Evolutionary conservation across 345 rosid species (phyloP).

Genomic region (Toxicodendron radicans): DNA sequence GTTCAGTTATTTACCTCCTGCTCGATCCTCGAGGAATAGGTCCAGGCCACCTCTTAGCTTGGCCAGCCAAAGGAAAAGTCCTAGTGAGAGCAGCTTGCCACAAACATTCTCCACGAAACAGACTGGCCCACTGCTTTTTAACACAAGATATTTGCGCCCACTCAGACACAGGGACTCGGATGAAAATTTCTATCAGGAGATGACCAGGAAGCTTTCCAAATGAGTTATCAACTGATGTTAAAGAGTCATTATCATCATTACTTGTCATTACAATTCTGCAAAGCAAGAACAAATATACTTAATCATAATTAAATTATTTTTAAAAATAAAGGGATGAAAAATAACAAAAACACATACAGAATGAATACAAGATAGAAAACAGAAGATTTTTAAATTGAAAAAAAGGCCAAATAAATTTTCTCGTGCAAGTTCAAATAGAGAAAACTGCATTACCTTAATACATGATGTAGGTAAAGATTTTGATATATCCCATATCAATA

Average conservation of each 20-base stretch:
- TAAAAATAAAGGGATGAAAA: background rate
- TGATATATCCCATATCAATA: background rate
- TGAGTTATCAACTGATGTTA: constrained; percentile 33
- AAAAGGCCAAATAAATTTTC: background rate
- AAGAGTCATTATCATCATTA: constrained; percentile 23
- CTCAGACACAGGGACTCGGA: constrained; percentile 59
- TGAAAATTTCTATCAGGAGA: constrained; percentile 73
- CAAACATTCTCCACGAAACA: constrained; percentile 71
- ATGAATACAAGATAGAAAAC: background rate
- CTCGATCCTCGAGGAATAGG: constrained; percentile 74
- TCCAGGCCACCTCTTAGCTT: constrained; percentile 74
- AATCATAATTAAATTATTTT: background rate
- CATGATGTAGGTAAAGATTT: background rate
- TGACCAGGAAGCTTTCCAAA: constrained; percentile 75
- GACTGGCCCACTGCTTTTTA: constrained; percentile 68
- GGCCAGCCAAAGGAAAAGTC: constrained; percentile 51
- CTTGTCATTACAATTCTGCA: constrained; percentile 59
- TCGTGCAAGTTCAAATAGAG: background rate
- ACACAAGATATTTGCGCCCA: constrained; percentile 70
- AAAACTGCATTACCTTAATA: background rate
- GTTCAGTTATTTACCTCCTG: constrained; percentile 44
- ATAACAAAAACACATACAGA: background rate
- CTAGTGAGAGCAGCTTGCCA: constrained; percentile 81
- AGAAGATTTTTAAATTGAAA: background rate
- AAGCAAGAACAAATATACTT: constrained; percentile 12